phyloP scores from a whole-genome alignment of 2,329 filamentous ascomycete species.

The Ophiosphaerella narmari region DNA sequence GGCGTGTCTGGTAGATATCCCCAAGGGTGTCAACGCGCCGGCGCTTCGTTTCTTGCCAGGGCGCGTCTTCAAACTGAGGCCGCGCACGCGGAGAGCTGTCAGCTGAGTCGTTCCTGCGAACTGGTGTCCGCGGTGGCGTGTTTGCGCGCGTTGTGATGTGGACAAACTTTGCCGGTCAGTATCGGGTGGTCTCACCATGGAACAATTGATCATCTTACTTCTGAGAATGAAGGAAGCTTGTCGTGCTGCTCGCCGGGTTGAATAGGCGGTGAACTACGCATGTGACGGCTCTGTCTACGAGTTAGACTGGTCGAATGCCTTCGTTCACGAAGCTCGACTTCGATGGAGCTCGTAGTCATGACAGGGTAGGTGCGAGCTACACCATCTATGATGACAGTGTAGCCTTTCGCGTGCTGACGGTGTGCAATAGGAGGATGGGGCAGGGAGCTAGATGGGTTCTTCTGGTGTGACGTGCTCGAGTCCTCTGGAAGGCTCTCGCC shows the following conservation, averaged over 20 bases:
- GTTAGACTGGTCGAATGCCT: slow-evolving; percentile 10
- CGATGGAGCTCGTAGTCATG: background rate
- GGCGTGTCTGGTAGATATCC: slow-evolving; percentile 17
- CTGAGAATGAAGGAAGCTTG: slow-evolving; percentile 37
- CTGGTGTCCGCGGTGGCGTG: slow-evolving; percentile 41
- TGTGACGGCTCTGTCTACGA: slow-evolving; percentile 30
- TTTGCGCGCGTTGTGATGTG: slow-evolving; percentile 31
- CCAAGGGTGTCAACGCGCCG: slow-evolving; percentile 34
- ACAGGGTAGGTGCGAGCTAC: background rate
- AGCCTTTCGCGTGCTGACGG: too few species aligned
- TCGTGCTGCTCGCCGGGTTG: slow-evolving; percentile 38
- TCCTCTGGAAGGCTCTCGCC: too few species aligned
- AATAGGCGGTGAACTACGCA: slow-evolving; percentile 40
- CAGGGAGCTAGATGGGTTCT: background rate
- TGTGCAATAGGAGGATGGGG: background rate
- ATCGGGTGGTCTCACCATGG: too few species aligned
- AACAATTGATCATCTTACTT: slow-evolving; percentile 23
- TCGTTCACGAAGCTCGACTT: background rate
- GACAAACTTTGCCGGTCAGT: slow-evolving; percentile 29
- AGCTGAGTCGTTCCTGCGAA: slow-evolving; percentile 29
- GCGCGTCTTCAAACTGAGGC: slow-evolving; percentile 36
- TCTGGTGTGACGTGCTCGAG: too few species aligned
- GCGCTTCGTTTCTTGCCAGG: slow-evolving; percentile 33
- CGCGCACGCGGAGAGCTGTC: slow-evolving; percentile 34
- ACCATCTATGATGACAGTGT: too few species aligned